phyloP scores from a whole-genome alignment of 1,139 yeast species.

The Yamadazyma atmosphaerica region DNA sequence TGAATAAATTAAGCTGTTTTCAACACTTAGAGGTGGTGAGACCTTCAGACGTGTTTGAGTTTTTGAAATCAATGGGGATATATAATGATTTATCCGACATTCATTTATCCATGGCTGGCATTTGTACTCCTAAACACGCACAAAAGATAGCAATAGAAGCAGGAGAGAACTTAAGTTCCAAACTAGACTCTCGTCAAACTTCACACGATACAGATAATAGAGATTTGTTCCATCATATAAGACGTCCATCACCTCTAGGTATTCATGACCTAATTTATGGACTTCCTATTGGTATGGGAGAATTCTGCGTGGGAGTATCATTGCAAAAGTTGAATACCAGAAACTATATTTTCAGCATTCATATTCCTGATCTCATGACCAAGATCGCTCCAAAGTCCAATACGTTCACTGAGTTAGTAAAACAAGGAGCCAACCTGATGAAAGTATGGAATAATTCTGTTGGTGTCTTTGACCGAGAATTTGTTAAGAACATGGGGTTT shows the following conservation, averaged over 20 bases:
- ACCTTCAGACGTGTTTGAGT: constrained; percentile 17
- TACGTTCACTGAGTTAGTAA: constrained; percentile 20
- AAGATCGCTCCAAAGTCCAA: constrained; percentile 28
- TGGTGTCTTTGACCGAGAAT: constrained; percentile 5
- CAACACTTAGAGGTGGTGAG: constrained; percentile 17
- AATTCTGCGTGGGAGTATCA: constrained; percentile 8
- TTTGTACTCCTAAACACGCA: constrained; percentile 21
- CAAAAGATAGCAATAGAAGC: constrained; percentile 22
- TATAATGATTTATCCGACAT: constrained; percentile 30
- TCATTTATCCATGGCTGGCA: constrained; percentile 28
- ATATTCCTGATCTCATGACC: constrained; percentile 44
- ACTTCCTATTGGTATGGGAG: constrained; percentile 1
- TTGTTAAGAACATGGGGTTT: background rate
- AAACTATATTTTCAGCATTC: constrained; percentile 24
- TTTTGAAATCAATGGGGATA: constrained; percentile 25
- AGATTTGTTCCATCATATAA: constrained; percentile 10
- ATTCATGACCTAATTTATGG: constrained; percentile 8
- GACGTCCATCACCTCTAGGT: constrained; percentile 1
- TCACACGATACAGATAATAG: background rate
- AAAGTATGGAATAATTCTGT: constrained; percentile 1
- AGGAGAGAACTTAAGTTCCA: constrained; percentile 18
- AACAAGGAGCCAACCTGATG: constrained; percentile 8
- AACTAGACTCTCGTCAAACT: constrained; percentile 3
- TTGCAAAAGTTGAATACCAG: constrained; percentile 12
- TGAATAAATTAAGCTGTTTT: constrained; percentile 15